phyloP scores from a whole-genome alignment of 164 flowering plant genomes.

The Umbellularia californica region DNA sequence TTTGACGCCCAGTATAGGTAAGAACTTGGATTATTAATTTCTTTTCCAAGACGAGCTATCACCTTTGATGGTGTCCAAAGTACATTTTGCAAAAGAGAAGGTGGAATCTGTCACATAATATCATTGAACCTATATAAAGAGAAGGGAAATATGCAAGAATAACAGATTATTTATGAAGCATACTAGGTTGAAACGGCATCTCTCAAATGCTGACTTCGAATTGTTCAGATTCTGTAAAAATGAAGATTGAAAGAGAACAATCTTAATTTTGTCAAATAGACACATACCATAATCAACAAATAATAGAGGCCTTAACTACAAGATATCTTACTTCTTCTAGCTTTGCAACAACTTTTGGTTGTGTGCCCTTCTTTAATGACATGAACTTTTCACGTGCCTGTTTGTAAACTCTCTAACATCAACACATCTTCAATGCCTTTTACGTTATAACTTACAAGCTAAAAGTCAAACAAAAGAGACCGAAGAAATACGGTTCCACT shows the following conservation, averaged over 20 bases:
- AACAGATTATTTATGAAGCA: conserved; percentile 22
- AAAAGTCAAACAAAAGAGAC: neutral
- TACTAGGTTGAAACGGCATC: conserved; percentile 92
- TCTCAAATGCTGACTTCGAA: conserved; percentile 91
- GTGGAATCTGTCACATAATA: too few species aligned
- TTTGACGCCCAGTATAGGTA: too few species aligned
- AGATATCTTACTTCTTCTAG: conserved; percentile 70
- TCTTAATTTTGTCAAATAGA: neutral
- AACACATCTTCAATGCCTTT: neutral
- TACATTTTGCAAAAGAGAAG: too few species aligned
- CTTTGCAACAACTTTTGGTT: conserved; percentile 71
- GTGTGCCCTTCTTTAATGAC: conserved; percentile 79
- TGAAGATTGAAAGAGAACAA: neutral
- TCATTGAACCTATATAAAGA: too few species aligned
- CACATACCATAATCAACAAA: neutral
- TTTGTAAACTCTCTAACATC: conserved; percentile 5
- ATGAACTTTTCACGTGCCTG: conserved; percentile 89
- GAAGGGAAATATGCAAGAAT: too few species aligned
- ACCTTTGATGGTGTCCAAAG: too few species aligned
- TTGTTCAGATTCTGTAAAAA: conserved; percentile 73
- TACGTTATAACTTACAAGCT: neutral
- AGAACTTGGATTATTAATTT: too few species aligned
- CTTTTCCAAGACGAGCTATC: too few species aligned
- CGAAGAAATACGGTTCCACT: neutral
- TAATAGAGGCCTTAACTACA: neutral